Percentiles rank a stretch among this genome's conserved stretches.
These are phyloP conservation scores for Myxozyma vanderwaltii DNA, from an alignment of 805 yeast genomes.

Conservation along the genomic window DNA sequence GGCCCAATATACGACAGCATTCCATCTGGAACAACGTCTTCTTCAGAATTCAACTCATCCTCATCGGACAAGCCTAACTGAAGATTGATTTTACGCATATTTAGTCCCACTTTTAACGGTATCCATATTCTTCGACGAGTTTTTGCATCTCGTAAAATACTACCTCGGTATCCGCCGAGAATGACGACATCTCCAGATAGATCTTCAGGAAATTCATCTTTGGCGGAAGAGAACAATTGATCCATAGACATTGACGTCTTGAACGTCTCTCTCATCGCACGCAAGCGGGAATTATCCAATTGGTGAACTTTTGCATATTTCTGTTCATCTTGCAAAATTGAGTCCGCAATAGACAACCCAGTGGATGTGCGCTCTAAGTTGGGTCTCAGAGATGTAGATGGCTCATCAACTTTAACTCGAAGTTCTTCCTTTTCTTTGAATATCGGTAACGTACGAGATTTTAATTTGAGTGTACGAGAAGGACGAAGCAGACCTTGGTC, in stretches of 20 bases:
- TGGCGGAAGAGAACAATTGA: slow-evolving; percentile 37
- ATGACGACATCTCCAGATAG: slow-evolving; percentile 78
- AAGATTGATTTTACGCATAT: slow-evolving; percentile 67
- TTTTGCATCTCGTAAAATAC: slow-evolving; percentile 64
- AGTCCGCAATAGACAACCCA: background rate
- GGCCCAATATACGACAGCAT: slow-evolving; percentile 84
- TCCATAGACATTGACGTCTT: slow-evolving; percentile 51
- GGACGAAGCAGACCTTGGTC: background rate
- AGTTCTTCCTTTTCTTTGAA: slow-evolving; percentile 3
- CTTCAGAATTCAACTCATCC: slow-evolving; percentile 61
- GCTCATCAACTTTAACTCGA: background rate
- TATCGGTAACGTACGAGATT: background rate
- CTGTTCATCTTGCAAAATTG: slow-evolving; percentile 30
- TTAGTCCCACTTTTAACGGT: slow-evolving; percentile 81
- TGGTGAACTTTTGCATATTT: slow-evolving; percentile 51
- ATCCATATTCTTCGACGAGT: slow-evolving; percentile 79
- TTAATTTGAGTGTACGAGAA: background rate
- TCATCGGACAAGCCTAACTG: slow-evolving; percentile 70
- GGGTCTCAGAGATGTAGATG: background rate
- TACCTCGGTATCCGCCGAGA: slow-evolving; percentile 88
- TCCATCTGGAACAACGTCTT: slow-evolving; percentile 69
- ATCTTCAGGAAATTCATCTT: slow-evolving; percentile 41
- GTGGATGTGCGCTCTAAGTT: background rate
- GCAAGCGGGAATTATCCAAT: slow-evolving; percentile 64
- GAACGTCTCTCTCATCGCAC: slow-evolving; percentile 69